Base-by-base conservation (phyloP, 768 basidiomycete genomes). In the Flagelloscypha sp. region DNA sequence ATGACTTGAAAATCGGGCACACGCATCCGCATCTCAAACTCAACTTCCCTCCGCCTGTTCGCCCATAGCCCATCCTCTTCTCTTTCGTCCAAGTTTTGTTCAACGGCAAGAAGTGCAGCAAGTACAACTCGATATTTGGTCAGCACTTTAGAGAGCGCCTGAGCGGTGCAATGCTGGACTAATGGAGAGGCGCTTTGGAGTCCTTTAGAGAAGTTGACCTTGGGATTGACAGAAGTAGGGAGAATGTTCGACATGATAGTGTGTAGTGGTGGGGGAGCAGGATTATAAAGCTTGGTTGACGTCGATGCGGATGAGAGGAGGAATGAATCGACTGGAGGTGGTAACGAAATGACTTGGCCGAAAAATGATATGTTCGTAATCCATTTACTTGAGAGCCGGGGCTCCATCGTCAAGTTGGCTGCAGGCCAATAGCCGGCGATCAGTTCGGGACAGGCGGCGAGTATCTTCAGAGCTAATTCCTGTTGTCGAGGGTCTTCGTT, bases 1-100 rank as follows among this genome's bases (percentile, higher is more conserved):
- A 95, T 61, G 33, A 93, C 86, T 46, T 82, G 76, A 40, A 93
- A 81, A 33, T 93, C 92, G 0, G 94, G 93, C 1, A 93, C 70
- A 5, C 88, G 68, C 38, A 68, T 70, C 19, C 85, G 68, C 21
- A 76, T 68, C 55, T 92, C 87, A 46, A 70, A 65, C 52, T 85
- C 80, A n/a, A 90, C 49, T 43, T 93, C 87, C 22, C 59, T 56
- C 29, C 68, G 58, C 23, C 83, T 57, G 40, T 61, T 69, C n/a
- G 61, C 59, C 88, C 90, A 95, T 45, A 80, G 72, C 1, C 89
- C 81, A 15, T 74, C 67, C 19, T 61, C 57, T 42, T 74, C 68
- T 8, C 72, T 68, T 47, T 80, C 79, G 41, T 76, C 79, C 4
- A 93, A 54, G 7, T 70, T 66, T 1, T 24, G 33, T 42, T 68